Evolutionary conservation across 352 stramenopile genomes (phyloP).

Genomic region (Phytophthora uliginosa): DNA sequence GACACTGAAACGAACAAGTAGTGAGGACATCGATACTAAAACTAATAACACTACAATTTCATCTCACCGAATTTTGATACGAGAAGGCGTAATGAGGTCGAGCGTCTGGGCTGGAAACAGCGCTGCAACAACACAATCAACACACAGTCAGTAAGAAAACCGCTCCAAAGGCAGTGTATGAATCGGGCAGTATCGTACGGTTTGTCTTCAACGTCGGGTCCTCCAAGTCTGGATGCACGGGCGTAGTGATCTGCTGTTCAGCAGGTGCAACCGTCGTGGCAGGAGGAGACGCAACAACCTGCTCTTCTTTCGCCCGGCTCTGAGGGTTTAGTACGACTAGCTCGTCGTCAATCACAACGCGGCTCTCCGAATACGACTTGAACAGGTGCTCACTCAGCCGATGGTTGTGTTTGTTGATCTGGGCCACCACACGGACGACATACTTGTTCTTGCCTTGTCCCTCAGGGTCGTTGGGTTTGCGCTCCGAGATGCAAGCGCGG

Average conservation of each 20-base stretch:
- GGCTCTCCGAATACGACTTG: conserved; percentile 89
- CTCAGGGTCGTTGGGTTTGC: conserved; percentile 60
- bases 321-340: conserved; percentile 63
- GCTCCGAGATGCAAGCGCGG: conserved; percentile 83
- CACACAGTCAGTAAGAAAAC: conserved; percentile 10
- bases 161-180: not conserved
- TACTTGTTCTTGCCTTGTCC: conserved; percentile 77
- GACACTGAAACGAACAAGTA: conserved; percentile 44
- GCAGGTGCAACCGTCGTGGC: conserved; percentile 30
- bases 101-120: conserved; percentile 71
- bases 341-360: conserved; percentile 89
- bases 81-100: conserved; percentile 64
- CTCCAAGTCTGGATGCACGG: conserved; percentile 53
- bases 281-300: conserved; percentile 5
- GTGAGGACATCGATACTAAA: not conserved
- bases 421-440: conserved; percentile 83
- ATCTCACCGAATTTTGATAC: conserved; percentile 67
- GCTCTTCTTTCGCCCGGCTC: conserved; percentile 63
- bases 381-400: conserved; percentile 88
- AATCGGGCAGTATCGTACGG: conserved; percentile 37
- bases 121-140: conserved; percentile 32
- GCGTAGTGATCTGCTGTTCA: conserved; percentile 44
- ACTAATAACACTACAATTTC: no score
- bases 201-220: conserved; percentile 63
- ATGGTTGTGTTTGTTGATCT: conserved; percentile 91